phyloP scores from a whole-genome alignment of 495 filamentous ascomycete genomes.

The Daldinia bambusicola region DNA sequence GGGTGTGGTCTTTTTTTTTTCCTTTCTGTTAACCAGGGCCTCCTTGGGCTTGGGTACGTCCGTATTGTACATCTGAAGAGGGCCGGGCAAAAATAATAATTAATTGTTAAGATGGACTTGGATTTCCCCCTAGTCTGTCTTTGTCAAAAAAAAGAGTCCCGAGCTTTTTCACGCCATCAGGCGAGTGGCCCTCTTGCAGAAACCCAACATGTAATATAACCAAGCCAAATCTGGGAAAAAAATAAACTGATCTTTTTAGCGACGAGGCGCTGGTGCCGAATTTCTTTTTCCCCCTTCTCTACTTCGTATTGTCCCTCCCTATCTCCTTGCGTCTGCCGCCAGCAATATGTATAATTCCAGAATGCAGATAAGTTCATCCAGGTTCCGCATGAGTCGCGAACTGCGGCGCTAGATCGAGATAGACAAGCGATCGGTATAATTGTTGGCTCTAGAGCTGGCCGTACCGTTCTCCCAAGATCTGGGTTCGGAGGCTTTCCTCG shows the following conservation, averaged over 20 bases:
- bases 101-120: constrained; percentile 44
- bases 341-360: constrained; percentile 30
- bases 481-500: constrained; percentile 44
- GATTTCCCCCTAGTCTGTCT: constrained; percentile 28
- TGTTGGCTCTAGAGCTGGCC: constrained; percentile 40
- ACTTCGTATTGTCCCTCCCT: neutral
- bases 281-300: neutral
- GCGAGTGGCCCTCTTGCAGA: constrained; percentile 13
- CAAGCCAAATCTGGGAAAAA: constrained; percentile 1
- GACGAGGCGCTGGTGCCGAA: constrained; percentile 33
- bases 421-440: constrained; percentile 37
- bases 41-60: constrained; percentile 34
- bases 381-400: constrained; percentile 32
- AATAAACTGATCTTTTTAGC: neutral
- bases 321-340: constrained; percentile 11
- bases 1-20: constrained; percentile 29
- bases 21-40: constrained; percentile 29
- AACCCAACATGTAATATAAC: constrained; percentile 22
- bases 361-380: constrained; percentile 28
- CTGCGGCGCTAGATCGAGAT: constrained; percentile 41
- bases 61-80: constrained; percentile 24
- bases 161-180: constrained; percentile 34
- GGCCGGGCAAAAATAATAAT: constrained; percentile 29
- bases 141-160: constrained; percentile 27
- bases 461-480: constrained; percentile 37